Evolutionary conservation across 2,329 filamentous ascomycete species (phyloP), one percentile per base, ranked within the genome.

Genomic region (Dactylellina drechsleri): DNA sequence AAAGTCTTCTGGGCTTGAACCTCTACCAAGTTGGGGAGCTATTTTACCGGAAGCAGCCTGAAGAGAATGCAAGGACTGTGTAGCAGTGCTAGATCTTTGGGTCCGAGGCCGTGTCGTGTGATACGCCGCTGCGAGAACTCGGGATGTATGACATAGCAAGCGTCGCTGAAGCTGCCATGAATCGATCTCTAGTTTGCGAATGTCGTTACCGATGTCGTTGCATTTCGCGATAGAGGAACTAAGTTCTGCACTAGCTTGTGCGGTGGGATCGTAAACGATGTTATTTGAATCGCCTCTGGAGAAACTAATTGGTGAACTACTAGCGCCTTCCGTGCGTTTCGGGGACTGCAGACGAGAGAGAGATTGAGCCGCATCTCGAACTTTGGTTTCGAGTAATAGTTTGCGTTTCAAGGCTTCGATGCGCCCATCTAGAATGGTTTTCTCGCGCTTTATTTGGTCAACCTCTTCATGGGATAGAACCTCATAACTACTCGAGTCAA

Each of bases 401-500:
- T 94, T 97, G 74, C 92, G 88, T 78, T 90, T 89, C 18, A 92
- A 89, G 43, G 92, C 90, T 76, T 94, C 91, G 78, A 97, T 89
- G n/a, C 92, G 90, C 80, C 89, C 87, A 26, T 87, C 85, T 58
- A 98, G 83, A 41, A 88, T 85, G 71, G 88, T 87, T 77, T 90
- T 87, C 84, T 97, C 92, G 81, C 93, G 96, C 85, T 98, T 99
- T 79, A 98, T 83, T 54, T 88, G 87, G 78, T 98, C 95, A 31
- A 97, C 90, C 82, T 98, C 93, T 81, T 97, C 93, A 78, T 94
- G 91, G 0, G 93, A 92, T 76, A 99, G 82, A 23, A 99, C 89
- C 80, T 94, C 90, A 81, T 90, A 99, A 79, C 89, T 85, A 80
- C 89, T 90, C 83, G 93, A 96, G 83, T 99, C 95, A 73, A 90